Base-by-base conservation (phyloP, 2,329 filamentous ascomycete species). In the Myotisia sp. region DNA sequence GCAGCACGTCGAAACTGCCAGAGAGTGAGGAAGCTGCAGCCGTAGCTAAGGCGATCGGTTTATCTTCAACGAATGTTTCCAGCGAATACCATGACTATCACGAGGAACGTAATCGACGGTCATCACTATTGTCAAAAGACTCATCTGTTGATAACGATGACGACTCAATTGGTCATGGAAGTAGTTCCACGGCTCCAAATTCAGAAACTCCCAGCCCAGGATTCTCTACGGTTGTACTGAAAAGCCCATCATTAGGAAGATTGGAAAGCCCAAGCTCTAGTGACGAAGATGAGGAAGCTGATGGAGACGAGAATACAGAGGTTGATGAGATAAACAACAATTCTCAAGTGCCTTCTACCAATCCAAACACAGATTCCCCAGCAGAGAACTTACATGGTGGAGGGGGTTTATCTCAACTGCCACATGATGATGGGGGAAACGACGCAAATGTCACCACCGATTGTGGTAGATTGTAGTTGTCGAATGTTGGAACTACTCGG, bases 21-120 rank as follows among this genome's bases (percentile, higher is more conserved):
- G 63, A 64, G 26, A 61, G 63, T 29, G 62, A 63, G 45, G 68
- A 67, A 47, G 60, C 60, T 29, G 60, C 59, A 21, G 64, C 65
- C 9, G 65, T 70, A 20, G 62, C 62, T 2, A 58, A 58, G 37
- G 67, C 64, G 5, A 59, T 66, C 24, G 65, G 62, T 12, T 54
- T 62, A 10, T 59, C 56, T 6, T 48, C 45, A 24, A 29, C 17
- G 6, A 27, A 33, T 13, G 12, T 26, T 12, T 24, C 26, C 6
- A 32, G 30, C 9, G 10, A 29, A 6, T 33, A 37, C 17, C 19
- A 29, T 14, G 29, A 26, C 8, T 36, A 33, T 1, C 16, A 24
- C 20, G 35, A 32, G 3, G 35, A 6, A n/a, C 24, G 17, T 29
- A 36, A 34, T 29, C 29, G 6, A 32, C 35, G 20, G 7, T 13